Evolutionary conservation across 2,329 filamentous ascomycete genomes (phyloP).

Genomic region (Aspergillus hiratsukae): DNA sequence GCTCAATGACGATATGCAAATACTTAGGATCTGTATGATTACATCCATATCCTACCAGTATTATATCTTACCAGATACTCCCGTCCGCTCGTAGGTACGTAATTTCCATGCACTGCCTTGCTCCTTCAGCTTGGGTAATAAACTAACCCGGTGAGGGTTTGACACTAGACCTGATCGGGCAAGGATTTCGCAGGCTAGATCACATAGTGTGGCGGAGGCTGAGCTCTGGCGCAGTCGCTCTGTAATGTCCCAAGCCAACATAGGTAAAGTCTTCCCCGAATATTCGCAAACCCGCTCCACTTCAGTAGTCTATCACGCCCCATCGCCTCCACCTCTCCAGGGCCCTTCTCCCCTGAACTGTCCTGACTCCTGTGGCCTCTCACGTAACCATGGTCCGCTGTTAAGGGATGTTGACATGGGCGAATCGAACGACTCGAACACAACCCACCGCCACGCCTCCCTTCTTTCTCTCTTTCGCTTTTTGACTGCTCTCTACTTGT

Average conservation of each 20-base stretch:
- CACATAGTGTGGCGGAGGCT: constrained; percentile 14
- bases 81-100: background rate
- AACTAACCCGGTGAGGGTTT: background rate
- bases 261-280: constrained; percentile 1
- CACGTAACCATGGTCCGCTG: constrained; percentile 14
- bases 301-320: background rate
- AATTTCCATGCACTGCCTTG: background rate
- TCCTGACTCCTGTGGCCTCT: constrained; percentile 6
- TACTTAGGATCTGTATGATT: too few species aligned
- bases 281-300: background rate
- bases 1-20: too few species aligned
- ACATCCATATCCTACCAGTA: too few species aligned
- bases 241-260: background rate
- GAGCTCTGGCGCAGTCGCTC: constrained; percentile 11
- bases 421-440: background rate
- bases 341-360: constrained; percentile 2
- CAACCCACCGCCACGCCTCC: background rate
- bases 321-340: constrained; percentile 1
- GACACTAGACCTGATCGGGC: background rate
- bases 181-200: background rate
- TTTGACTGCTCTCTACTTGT: background rate
- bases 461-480: constrained; percentile 12
- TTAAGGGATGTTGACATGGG: constrained; percentile 3
- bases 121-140: background rate
- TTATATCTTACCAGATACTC: background rate